Percentiles rank a stretch among this genome's conserved stretches.
phyloP scores from a whole-genome alignment of 148 eudicot species.

The Amaranthus cruentus region DNA sequence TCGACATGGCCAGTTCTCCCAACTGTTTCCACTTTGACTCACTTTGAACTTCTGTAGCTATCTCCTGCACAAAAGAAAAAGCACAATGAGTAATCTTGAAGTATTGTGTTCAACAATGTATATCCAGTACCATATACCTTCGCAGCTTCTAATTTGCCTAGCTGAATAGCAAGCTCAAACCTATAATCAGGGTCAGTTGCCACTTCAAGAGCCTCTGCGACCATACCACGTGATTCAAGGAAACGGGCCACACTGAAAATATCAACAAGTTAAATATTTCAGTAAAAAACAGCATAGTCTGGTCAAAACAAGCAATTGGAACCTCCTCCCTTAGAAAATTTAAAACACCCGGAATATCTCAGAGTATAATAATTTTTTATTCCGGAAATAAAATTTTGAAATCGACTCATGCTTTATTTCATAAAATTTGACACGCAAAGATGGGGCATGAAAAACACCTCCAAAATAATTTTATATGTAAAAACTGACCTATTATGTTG shows the following conservation, averaged over 20 bases:
- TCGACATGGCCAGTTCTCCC: slow-evolving; percentile 97
- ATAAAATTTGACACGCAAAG: too few relatives aligned
- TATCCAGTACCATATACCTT: slow-evolving; percentile 40
- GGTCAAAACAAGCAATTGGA: too few relatives aligned
- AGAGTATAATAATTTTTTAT: too few relatives aligned
- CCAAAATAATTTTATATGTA: background rate
- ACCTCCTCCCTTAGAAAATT: too few relatives aligned
- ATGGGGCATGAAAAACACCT: too few relatives aligned
- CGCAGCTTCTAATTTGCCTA: slow-evolving; percentile 82
- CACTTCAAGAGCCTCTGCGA: slow-evolving; percentile 92
- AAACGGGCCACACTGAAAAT: slow-evolving; percentile 80
- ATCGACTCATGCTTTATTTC: too few relatives aligned
- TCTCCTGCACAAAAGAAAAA: slow-evolving; percentile 52
- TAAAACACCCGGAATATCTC: too few relatives aligned
- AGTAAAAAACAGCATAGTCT: too few relatives aligned
- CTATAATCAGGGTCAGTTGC: slow-evolving; percentile 98
- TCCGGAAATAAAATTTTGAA: too few relatives aligned
- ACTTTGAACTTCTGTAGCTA: slow-evolving; percentile 78
- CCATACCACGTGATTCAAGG: slow-evolving; percentile 91
- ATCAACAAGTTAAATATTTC: too few relatives aligned
- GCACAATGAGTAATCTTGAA: slow-evolving; percentile 15
- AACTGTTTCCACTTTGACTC: slow-evolving; percentile 99
- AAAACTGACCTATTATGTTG: slow-evolving; percentile 79
- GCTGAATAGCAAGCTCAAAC: slow-evolving; percentile 97
- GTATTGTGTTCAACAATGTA: slow-evolving; percentile 1